phyloP scores from a whole-genome alignment of 2,329 filamentous ascomycete genomes.

The Xylaria sp. region DNA sequence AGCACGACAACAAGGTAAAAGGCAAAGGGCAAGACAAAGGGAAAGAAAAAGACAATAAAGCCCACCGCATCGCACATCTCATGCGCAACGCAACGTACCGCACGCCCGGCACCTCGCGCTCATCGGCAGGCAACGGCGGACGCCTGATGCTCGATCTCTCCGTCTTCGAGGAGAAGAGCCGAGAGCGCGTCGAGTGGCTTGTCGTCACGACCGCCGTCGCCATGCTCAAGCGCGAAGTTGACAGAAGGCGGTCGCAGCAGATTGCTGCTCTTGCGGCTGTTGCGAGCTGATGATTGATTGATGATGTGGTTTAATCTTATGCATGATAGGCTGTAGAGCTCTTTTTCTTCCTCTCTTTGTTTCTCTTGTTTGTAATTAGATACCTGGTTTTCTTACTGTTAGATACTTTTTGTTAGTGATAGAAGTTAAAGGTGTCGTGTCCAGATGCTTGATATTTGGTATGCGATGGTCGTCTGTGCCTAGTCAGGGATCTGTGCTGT shows the following conservation, averaged over 20 bases:
- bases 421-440: neutral
- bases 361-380: neutral
- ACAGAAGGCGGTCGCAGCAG: constrained; percentile 65
- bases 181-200: constrained; percentile 60
- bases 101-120: constrained; percentile 52
- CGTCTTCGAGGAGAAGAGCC: constrained; percentile 48
- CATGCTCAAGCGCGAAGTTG: constrained; percentile 75
- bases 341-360: neutral
- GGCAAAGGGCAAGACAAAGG: constrained; percentile 45
- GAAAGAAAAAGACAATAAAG: constrained; percentile 43
- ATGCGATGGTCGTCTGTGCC: neutral
- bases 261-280: constrained; percentile 55
- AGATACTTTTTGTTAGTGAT: neutral
- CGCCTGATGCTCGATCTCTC: constrained; percentile 58
- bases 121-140: constrained; percentile 63
- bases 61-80: constrained; percentile 54
- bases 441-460: too few relatives aligned
- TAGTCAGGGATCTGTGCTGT: too few relatives aligned
- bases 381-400: neutral
- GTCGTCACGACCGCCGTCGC: constrained; percentile 66
- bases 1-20: neutral
- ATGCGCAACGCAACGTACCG: constrained; percentile 56
- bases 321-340: neutral
- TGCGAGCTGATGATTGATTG: constrained; percentile 1
- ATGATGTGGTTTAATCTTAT: neutral